Percentiles rank a stretch among this genome's conserved stretches.
Evolutionary conservation across 148 eudicot genomes (phyloP).

Genomic region (Diospyros lotus): DNA sequence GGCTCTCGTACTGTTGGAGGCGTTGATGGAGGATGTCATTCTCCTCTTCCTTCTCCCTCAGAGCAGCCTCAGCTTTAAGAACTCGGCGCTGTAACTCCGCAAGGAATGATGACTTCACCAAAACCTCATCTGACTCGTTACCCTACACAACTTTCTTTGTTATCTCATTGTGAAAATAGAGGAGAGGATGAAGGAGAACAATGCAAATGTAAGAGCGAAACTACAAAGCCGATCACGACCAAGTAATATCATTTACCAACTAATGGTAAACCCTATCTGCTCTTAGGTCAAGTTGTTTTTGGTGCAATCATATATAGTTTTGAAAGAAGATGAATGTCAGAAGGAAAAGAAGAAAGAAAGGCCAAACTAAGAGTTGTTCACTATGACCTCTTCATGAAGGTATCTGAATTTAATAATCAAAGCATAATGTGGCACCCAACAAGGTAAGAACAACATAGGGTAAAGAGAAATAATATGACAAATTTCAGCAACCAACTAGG

Average conservation of each 20-base stretch:
- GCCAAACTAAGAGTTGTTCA: neutral
- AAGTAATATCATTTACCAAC: neutral
- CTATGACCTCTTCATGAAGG: neutral
- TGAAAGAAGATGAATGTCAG: neutral
- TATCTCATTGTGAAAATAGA: neutral
- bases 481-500: neutral
- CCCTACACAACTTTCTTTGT: constrained; percentile 38
- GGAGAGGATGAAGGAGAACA: neutral
- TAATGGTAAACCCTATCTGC: neutral
- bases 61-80: constrained; percentile 77
- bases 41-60: constrained; percentile 88
- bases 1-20: constrained; percentile 80
- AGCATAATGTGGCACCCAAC: too few species aligned
- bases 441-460: too few species aligned
- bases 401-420: neutral
- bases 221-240: neutral
- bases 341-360: neutral
- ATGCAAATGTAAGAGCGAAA: neutral
- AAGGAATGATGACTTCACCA: constrained; percentile 79
- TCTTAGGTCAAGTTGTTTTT: neutral
- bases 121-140: constrained; percentile 62
- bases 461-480: neutral
- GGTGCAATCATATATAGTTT: too few species aligned
- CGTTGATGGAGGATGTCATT: constrained; percentile 84
- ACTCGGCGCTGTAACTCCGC: constrained; percentile 93